Conservation (phyloP, 2,329 filamentous ascomycete species). For the Tothia fuscella region DNA sequence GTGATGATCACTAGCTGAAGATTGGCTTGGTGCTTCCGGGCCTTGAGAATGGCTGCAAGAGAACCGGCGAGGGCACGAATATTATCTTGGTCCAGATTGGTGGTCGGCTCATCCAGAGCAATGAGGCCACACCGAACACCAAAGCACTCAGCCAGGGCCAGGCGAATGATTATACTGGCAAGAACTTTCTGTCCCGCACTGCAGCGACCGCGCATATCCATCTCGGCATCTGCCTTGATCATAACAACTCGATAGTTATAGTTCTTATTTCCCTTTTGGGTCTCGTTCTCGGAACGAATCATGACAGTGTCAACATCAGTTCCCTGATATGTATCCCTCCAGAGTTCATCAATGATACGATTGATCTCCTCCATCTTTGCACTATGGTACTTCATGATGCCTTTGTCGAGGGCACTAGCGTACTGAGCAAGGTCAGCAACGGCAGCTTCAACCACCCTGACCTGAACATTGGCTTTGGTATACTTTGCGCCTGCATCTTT, state of each 20-base stretch:
- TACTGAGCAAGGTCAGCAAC: conserved; percentile 84
- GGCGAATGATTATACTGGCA: conserved; percentile 91
- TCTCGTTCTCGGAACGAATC: conserved; percentile 84
- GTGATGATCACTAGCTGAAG: conserved; percentile 99
- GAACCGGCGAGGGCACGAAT: conserved; percentile 79
- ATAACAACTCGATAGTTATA: conserved; percentile 98
- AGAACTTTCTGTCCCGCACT: conserved; percentile 94
- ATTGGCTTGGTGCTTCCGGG: conserved; percentile 74
- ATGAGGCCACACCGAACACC: conserved; percentile 93
- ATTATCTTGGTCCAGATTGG: conserved; percentile 91
- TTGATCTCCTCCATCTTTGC: conserved; percentile 99
- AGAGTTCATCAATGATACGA: conserved; percentile 86
- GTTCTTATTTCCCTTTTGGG: conserved; percentile 57
- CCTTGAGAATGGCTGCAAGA: conserved; percentile 75
- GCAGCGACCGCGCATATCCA: conserved; percentile 98
- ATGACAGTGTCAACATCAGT: conserved; percentile 95
- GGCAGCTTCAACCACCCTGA: conserved; percentile 83
- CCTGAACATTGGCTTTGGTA: conserved; percentile 77
- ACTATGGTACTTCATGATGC: conserved; percentile 92
- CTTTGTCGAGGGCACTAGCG: conserved; percentile 74
- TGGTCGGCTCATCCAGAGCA: conserved; percentile 93
- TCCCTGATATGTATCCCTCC: conserved; percentile 91
- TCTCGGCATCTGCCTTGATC: conserved; percentile 93
- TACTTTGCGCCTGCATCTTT: conserved; percentile 69
- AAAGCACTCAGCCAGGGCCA: conserved; percentile 92